phyloP scores from a whole-genome alignment of 768 basidiomycete genomes.

The Russula lepida region DNA sequence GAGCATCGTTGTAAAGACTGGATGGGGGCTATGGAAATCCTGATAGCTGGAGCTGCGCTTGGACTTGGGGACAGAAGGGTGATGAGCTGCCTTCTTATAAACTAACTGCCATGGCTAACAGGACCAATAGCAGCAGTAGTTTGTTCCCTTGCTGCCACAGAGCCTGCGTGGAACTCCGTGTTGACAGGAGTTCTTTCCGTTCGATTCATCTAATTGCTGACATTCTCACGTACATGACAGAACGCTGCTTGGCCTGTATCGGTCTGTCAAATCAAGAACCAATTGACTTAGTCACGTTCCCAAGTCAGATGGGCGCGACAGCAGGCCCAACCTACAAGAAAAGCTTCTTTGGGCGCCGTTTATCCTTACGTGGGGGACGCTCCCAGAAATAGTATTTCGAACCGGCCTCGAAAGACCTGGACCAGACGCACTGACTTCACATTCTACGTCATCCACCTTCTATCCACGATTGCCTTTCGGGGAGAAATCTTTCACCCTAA shows the following conservation, averaged over 20 bases:
- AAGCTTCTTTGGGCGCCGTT: not conserved
- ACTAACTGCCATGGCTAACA: not conserved
- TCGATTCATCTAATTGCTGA: not conserved
- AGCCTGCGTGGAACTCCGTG: conserved; percentile 1
- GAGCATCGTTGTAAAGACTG: conserved; percentile 1
- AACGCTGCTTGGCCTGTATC: not conserved
- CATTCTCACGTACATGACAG: not conserved
- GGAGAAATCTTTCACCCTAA: not conserved
- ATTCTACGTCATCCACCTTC: not conserved
- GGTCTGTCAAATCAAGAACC: not conserved
- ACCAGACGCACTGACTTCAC: not conserved
- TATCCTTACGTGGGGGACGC: not conserved
- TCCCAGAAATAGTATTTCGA: not conserved
- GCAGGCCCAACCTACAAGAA: too few species aligned
- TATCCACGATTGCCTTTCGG: not conserved
- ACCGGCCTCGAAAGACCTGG: not conserved
- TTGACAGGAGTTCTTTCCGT: not conserved
- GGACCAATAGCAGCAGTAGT: not conserved
- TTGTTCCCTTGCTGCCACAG: not conserved
- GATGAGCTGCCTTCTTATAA: conserved; percentile 2
- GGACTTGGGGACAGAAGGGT: not conserved
- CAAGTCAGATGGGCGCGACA: not conserved
- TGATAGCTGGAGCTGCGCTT: conserved; percentile 1
- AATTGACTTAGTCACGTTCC: not conserved
- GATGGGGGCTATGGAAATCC: not conserved